phyloP scores from a whole-genome alignment of 352 stramenopile species.

The Pythium aquatile region DNA sequence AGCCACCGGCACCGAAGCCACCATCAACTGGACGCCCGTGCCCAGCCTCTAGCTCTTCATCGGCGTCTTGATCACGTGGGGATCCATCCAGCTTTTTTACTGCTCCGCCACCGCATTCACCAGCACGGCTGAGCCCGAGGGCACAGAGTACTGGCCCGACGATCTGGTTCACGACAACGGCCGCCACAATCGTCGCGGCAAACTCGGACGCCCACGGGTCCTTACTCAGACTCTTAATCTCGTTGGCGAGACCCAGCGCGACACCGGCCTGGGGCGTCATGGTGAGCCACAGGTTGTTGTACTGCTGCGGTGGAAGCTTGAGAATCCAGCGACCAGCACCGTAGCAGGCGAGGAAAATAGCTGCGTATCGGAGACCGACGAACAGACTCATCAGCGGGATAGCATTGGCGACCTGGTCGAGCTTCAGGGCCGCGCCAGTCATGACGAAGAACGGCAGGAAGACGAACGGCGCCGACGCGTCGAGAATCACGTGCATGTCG shows the following conservation, averaged over 20 bases:
- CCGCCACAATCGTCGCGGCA: slow-evolving; percentile 58
- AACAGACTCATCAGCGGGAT: slow-evolving; percentile 69
- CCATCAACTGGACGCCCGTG: background rate
- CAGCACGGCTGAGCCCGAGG: slow-evolving; percentile 47
- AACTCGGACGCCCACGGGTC: slow-evolving; percentile 62
- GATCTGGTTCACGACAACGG: slow-evolving; percentile 73
- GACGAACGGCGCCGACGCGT: slow-evolving; percentile 63
- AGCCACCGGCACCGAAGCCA: background rate
- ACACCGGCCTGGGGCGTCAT: slow-evolving; percentile 73
- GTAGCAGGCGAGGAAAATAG: slow-evolving; percentile 68
- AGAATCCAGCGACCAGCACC: slow-evolving; percentile 58
- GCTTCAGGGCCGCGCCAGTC: slow-evolving; percentile 61
- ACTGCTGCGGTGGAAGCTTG: slow-evolving; percentile 55
- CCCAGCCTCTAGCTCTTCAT: slow-evolving; percentile 6
- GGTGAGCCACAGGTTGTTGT: slow-evolving; percentile 76
- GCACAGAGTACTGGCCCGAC: slow-evolving; percentile 62
- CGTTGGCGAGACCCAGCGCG: slow-evolving; percentile 54
- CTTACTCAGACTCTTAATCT: slow-evolving; percentile 46
- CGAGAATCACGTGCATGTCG: slow-evolving; percentile 77
- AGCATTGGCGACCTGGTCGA: slow-evolving; percentile 58
- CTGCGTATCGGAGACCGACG: slow-evolving; percentile 48
- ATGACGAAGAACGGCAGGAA: slow-evolving; percentile 81
- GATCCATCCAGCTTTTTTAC: slow-evolving; percentile 7
- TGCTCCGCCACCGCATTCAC: slow-evolving; percentile 27
- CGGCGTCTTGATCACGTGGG: background rate